Evolutionary conservation across 148 eudicot genomes (phyloP).

Genomic region (Camellia lanceoleosa): DNA sequence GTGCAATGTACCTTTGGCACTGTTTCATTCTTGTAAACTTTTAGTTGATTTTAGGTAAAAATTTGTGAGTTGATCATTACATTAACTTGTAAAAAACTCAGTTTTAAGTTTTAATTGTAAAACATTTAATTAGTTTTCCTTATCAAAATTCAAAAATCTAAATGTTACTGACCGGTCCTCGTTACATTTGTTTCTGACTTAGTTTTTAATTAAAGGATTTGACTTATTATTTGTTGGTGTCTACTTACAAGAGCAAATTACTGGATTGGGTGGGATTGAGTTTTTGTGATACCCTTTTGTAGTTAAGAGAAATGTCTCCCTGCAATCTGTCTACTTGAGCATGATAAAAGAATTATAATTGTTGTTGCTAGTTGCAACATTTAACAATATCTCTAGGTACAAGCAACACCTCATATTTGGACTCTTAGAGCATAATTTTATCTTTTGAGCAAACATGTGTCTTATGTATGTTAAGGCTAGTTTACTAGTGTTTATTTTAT

Average conservation of each 20-base stretch:
- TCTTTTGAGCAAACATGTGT: background rate
- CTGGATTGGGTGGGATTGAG: background rate
- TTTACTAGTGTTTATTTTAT: background rate
- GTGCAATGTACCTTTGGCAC: conserved; percentile 12
- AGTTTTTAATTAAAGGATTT: background rate
- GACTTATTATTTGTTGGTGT: background rate
- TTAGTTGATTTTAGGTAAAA: background rate
- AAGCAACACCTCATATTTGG: background rate
- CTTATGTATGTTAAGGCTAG: background rate
- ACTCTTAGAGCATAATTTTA: background rate
- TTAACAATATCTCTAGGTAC: too few relatives aligned
- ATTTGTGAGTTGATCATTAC: conserved; percentile 2
- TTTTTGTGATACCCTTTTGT: too few relatives aligned
- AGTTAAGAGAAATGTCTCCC: too few relatives aligned
- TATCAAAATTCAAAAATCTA: background rate
- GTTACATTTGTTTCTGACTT: background rate
- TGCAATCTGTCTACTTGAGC: too few relatives aligned
- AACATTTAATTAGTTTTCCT: too few relatives aligned
- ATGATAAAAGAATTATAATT: too few relatives aligned
- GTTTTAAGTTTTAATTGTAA: background rate
- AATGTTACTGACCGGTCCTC: background rate
- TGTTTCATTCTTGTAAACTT: background rate
- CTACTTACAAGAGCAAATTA: background rate
- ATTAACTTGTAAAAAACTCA: background rate
- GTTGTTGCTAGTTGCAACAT: too few relatives aligned